phyloP scores from a whole-genome alignment of 2,329 filamentous ascomycete species.

The Aureobasidium leucospermi region DNA sequence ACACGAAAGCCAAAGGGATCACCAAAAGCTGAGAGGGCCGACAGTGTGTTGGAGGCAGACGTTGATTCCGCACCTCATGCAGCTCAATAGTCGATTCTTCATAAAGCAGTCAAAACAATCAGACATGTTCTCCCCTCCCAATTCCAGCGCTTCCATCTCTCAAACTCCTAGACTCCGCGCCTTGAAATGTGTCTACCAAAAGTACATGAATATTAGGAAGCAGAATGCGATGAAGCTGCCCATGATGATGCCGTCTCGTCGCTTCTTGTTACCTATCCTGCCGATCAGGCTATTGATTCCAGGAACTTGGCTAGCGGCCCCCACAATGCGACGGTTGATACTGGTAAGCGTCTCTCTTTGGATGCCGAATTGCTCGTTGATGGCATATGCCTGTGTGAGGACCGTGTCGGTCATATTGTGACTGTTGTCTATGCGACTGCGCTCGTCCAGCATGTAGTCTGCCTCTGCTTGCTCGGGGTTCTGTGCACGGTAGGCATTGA shows the following conservation, averaged over 20 bases:
- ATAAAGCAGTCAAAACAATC: not conserved
- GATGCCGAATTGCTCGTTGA: constrained; percentile 81
- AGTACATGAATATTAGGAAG: constrained; percentile 77
- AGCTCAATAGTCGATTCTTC: not conserved
- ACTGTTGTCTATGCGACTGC: constrained; percentile 76
- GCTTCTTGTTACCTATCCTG: constrained; percentile 89
- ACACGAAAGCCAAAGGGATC: constrained; percentile 16
- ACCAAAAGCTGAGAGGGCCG: not conserved
- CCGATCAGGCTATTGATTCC: constrained; percentile 88
- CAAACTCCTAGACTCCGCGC: constrained; percentile 2
- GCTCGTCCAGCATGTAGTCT: constrained; percentile 95
- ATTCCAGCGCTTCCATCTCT: not conserved
- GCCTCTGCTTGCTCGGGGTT: constrained; percentile 80
- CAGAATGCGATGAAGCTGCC: constrained; percentile 87
- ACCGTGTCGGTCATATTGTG: constrained; percentile 86
- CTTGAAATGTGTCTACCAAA: constrained; percentile 43
- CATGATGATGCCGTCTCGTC: constrained; percentile 89
- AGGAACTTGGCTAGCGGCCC: constrained; percentile 83
- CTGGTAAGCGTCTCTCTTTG: constrained; percentile 83
- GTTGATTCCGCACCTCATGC: not conserved
- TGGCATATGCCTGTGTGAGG: constrained; percentile 89
- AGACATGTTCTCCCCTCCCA: constrained; percentile 4
- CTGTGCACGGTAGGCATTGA: constrained; percentile 70
- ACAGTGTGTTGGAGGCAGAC: constrained; percentile 3
- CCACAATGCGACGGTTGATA: constrained; percentile 84